These are phyloP conservation scores for Sporothrix humicola DNA, from an alignment of 2,329 filamentous ascomycete species.

Conservation along the genomic window DNA sequence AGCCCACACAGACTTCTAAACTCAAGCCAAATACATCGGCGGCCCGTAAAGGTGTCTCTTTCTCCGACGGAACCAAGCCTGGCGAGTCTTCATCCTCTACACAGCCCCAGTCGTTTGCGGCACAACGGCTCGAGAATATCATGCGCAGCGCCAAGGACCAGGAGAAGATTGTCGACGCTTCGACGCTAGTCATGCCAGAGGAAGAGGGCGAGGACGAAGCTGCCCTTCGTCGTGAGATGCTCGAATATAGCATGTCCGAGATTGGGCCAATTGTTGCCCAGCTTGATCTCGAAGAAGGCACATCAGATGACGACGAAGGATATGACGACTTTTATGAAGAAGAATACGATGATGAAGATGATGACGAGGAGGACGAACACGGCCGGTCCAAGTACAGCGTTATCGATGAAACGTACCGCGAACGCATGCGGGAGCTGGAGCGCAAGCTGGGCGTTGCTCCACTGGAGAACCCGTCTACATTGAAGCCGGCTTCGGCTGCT, in stretches of 20 bases:
- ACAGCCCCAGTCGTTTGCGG: slow-evolving; percentile 48
- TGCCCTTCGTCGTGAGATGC: slow-evolving; percentile 81
- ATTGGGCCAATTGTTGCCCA: slow-evolving; percentile 92
- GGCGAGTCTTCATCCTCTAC: slow-evolving; percentile 41
- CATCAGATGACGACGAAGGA: slow-evolving; percentile 56
- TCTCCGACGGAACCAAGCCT: slow-evolving; percentile 64
- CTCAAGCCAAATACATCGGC: slow-evolving; percentile 42
- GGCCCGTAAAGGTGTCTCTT: slow-evolving; percentile 64
- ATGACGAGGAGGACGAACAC: slow-evolving; percentile 76
- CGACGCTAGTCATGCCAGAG: slow-evolving; percentile 66
- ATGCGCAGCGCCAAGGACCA: slow-evolving; percentile 63
- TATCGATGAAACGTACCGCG: slow-evolving; percentile 75
- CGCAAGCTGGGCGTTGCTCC: slow-evolving; percentile 69
- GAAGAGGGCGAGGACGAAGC: slow-evolving; percentile 83
- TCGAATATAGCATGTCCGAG: slow-evolving; percentile 86
- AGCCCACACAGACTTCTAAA: neutral
- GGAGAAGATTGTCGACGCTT: slow-evolving; percentile 53
- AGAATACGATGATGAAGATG: slow-evolving; percentile 55
- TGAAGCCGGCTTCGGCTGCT: neutral
- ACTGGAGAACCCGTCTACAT: slow-evolving; percentile 44
- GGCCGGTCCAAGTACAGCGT: slow-evolving; percentile 73
- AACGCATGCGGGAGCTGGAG: slow-evolving; percentile 85
- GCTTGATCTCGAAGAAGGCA: slow-evolving; percentile 77
- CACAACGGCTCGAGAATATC: slow-evolving; percentile 59
- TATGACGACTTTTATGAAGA: slow-evolving; percentile 52